Evolutionary conservation across 352 stramenopile species (phyloP).

Genomic region (Phytophthora litchii): DNA sequence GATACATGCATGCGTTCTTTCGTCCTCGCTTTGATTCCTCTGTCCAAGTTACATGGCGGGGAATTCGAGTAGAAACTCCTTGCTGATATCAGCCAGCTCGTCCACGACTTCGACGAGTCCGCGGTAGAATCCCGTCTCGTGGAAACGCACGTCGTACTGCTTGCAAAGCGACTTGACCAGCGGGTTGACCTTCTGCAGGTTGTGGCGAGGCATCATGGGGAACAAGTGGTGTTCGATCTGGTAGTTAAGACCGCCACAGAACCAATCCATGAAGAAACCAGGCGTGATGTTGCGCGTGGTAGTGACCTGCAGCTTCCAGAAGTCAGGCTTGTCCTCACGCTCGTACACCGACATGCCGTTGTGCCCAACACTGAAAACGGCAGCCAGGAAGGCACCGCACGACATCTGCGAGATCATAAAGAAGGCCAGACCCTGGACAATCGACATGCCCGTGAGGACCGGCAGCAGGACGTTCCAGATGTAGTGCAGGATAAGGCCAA

Average conservation of each 20-base stretch:
- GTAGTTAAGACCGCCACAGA: conserved; percentile 98
- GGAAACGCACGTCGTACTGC: conserved; percentile 96
- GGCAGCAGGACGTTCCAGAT: conserved; percentile 91
- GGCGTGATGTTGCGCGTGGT: conserved; percentile 97
- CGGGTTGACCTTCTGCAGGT: conserved; percentile 93
- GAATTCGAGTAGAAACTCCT: conserved; percentile 97
- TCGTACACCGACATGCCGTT: conserved; percentile 99
- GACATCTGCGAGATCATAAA: conserved; percentile 88
- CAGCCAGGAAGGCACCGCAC: conserved; percentile 95
- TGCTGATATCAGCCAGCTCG: conserved; percentile 92
- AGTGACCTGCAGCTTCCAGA: conserved; percentile 98
- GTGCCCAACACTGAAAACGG: conserved; percentile 98
- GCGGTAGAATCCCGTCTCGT: conserved; percentile 94
- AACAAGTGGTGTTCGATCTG: conserved; percentile 99
- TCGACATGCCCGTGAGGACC: conserved; percentile 62
- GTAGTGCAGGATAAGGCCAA: conserved; percentile 90
- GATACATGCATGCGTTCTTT: conserved; percentile 28
- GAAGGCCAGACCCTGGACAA: conserved; percentile 75
- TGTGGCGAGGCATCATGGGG: conserved; percentile 96
- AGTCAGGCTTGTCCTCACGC: conserved; percentile 95
- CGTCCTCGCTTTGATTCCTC: neutral
- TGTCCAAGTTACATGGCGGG: conserved; percentile 95
- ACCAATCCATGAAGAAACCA: conserved; percentile 97
- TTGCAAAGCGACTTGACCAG: conserved; percentile 97
- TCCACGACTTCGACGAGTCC: conserved; percentile 95